A percentile compares a stretch with the other conserved stretches of the same genome.
Evolutionary conservation across 257 asterid genomes (phyloP).

Genomic region (Solanum chilense): DNA sequence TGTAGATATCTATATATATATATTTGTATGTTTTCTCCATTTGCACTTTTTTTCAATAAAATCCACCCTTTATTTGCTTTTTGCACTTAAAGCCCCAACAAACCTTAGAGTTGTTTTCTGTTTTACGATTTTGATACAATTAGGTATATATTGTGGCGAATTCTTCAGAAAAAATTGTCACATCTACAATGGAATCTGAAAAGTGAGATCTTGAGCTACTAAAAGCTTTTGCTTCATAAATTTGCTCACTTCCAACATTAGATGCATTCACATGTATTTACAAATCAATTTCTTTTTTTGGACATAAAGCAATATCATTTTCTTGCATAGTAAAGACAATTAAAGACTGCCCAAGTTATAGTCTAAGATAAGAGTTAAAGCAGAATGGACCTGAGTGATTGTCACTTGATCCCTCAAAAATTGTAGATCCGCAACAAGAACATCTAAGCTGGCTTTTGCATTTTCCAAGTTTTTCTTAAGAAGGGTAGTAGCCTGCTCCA

Average conservation of each 20-base stretch:
- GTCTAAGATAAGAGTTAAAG: neutral
- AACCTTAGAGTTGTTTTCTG: no score
- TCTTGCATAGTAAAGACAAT: neutral
- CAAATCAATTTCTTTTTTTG: neutral
- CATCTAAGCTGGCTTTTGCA: constrained; percentile 82
- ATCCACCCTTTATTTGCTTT: no score
- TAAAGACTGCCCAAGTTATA: neutral
- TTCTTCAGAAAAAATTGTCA: neutral
- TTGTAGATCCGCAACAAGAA: constrained; percentile 80
- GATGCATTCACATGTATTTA: neutral
- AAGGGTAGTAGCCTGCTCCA: constrained; percentile 65
- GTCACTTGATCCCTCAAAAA: constrained; percentile 92
- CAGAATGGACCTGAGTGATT: constrained; percentile 57
- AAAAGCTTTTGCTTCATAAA: neutral
- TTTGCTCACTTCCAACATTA: neutral
- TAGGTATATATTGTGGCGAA: neutral
- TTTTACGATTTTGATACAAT: no score
- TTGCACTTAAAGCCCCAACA: no score
- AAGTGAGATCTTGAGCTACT: neutral
- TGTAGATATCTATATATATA: no score
- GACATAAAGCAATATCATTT: neutral
- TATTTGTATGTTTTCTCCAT: no score
- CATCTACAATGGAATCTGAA: neutral
- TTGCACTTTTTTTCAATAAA: no score
- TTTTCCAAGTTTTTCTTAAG: constrained; percentile 75